A percentile compares a stretch with the other conserved stretches of the same genome.
Evolutionary conservation across 805 yeast species (phyloP).

Genomic region (Lachancea mirantina): DNA sequence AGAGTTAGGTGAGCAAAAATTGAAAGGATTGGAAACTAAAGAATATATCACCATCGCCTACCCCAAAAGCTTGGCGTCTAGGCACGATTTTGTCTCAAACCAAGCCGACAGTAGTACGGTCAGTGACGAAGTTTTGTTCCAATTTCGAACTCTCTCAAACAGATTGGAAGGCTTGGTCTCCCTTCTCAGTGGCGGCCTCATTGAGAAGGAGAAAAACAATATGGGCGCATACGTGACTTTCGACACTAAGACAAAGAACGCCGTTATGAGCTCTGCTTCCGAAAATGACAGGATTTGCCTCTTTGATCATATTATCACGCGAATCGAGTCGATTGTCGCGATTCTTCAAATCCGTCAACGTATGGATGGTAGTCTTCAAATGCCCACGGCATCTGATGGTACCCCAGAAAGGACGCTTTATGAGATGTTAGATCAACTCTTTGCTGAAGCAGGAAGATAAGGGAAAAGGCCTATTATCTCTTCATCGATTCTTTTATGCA

Average conservation of each 20-base stretch:
- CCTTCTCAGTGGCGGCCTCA: constrained; percentile 37
- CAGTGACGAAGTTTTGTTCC: constrained; percentile 37
- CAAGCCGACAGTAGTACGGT: constrained; percentile 29
- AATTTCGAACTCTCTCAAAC: constrained; percentile 47
- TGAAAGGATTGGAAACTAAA: constrained; percentile 92
- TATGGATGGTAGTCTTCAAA: constrained; percentile 16
- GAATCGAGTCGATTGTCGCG: constrained; percentile 57
- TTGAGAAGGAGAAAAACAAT: constrained; percentile 12
- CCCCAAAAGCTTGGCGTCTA: constrained; percentile 55
- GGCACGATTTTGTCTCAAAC: constrained; percentile 43
- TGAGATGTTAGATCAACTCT: constrained; percentile 23
- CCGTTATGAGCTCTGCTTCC: constrained; percentile 17
- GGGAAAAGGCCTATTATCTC: too few relatives aligned
- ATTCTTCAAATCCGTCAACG: constrained; percentile 38
- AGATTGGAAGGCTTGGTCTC: constrained; percentile 55
- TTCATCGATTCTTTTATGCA: too few relatives aligned
- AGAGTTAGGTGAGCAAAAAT: constrained; percentile 76
- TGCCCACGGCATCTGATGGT: constrained; percentile 11
- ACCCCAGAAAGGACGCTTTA: constrained; percentile 15
- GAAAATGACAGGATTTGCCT: constrained; percentile 45
- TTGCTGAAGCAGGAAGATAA: constrained; percentile 8
- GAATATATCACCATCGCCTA: constrained; percentile 76
- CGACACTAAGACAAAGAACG: constrained; percentile 17
- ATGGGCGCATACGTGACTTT: constrained; percentile 13
- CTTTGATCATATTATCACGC: constrained; percentile 57